Percentiles rank a stretch among this genome's conserved stretches.
Conservation (phyloP, 352 stramenopile species). For the Globisporangium spiculum region DNA sequence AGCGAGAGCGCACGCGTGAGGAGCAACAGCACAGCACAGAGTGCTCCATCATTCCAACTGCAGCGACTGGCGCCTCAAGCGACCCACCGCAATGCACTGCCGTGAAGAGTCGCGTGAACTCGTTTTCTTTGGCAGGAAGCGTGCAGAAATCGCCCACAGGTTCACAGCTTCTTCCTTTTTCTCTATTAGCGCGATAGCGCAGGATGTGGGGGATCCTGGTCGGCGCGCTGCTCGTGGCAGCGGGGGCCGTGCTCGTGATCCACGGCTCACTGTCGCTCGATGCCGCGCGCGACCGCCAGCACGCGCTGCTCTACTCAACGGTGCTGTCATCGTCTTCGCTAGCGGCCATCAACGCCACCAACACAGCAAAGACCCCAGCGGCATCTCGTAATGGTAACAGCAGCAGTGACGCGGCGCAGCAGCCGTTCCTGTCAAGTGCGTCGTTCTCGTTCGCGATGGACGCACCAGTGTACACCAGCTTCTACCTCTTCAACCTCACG, state of each 20-base stretch:
- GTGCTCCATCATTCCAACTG: too few species aligned
- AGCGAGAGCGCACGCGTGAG: neutral
- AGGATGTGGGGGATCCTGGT: constrained; percentile 27
- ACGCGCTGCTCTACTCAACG: constrained; percentile 13
- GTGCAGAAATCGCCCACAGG: neutral
- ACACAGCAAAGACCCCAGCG: neutral
- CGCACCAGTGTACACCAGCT: constrained; percentile 46
- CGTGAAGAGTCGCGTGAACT: neutral
- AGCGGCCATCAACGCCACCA: neutral
- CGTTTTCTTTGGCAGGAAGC: neutral
- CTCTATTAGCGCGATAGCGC: neutral
- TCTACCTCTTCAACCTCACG: constrained; percentile 76
- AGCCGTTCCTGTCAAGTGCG: constrained; percentile 24
- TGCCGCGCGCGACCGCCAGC: constrained; percentile 13
- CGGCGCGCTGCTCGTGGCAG: constrained; percentile 21
- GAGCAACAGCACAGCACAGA: neutral
- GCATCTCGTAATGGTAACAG: neutral
- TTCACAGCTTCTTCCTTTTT: neutral
- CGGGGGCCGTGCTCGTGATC: constrained; percentile 24
- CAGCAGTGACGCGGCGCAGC: neutral
- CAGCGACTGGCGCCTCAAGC: neutral
- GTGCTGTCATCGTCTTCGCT: neutral
- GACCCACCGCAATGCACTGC: neutral
- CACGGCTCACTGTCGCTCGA: constrained; percentile 27
- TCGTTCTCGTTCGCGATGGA: constrained; percentile 47